Base-by-base conservation (phyloP, 148 eudicot genomes). In the Euryodendron excelsum region DNA sequence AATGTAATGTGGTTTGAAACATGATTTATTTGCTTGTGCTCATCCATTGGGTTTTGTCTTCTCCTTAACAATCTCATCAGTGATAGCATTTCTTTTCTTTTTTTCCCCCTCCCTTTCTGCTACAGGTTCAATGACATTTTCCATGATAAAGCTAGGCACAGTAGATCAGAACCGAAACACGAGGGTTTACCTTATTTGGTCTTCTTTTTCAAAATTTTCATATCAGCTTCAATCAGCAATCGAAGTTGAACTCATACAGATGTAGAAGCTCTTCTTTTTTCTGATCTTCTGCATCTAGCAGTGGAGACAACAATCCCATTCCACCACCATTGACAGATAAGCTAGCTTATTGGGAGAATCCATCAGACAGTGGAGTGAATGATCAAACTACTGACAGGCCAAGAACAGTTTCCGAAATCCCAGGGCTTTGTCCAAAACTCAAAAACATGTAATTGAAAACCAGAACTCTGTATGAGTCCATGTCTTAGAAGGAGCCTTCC, bases 251-350 rank as follows among this genome's bases (percentile, higher is more conserved):
- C 78, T 69, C 41, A 23, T 37, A 67, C 73, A 81, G 73, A 92
- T 90, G 94, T 92, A 92, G 91, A 94, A 91, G 78, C 75, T 91
- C 34, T 94, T 92, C 88, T 90, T 83, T 78, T n/a, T 92, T 92
- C 84, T 82, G 88, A 85, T 88, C 90, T 72, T 87, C 88, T 59
- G 75, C 84, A 9, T 84, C 89, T 64, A 82, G 71, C 63, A 79
- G 61, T 44, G 84, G 70, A 37, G 84, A 78, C 70, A 84, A 39
- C 78, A 82, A 84, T 55, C 79, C 79, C 69, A 37, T 74, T 65
- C 84, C 88, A 47, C 83, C 86, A 39, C 76, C 83, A 73, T 69
- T 81, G 39, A 80, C 89, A 15, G 87, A 82, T 72, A 84, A 87
- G 72, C 89, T 85, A 82, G 73, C 75, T 65, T 77, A 86, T 25